Percentiles rank a stretch among this genome's conserved stretches.
Evolutionary conservation across 805 yeast species (phyloP).

Genomic region (Candida berthetii): DNA sequence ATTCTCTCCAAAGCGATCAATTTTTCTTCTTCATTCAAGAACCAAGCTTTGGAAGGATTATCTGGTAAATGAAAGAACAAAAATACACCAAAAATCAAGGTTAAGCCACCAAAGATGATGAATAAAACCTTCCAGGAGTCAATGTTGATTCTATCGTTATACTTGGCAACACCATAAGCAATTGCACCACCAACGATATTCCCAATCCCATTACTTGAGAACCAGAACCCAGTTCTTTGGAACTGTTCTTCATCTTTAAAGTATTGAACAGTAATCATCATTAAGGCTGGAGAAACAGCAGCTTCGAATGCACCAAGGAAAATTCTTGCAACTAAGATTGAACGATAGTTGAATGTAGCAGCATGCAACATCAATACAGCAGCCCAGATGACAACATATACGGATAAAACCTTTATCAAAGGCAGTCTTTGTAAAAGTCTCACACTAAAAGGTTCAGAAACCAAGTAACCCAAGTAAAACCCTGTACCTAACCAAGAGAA

Average conservation of each 20-base stretch:
- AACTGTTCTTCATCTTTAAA: slow-evolving; percentile 32
- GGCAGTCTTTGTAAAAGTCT: slow-evolving; percentile 28
- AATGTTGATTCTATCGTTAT: slow-evolving; percentile 21
- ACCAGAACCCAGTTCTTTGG: slow-evolving; percentile 33
- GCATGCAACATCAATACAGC: slow-evolving; percentile 27
- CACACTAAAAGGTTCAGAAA: slow-evolving; percentile 26
- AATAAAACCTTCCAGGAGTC: slow-evolving; percentile 47
- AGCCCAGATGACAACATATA: slow-evolving; percentile 30
- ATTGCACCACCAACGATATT: slow-evolving; percentile 38
- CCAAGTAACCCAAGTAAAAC: slow-evolving; percentile 29
- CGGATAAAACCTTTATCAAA: slow-evolving; percentile 27
- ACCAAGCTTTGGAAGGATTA: slow-evolving; percentile 34
- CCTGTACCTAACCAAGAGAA: slow-evolving; percentile 28
- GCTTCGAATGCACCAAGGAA: slow-evolving; percentile 1
- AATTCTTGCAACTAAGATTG: not conserved
- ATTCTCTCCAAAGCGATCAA: slow-evolving; percentile 33
- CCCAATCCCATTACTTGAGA: slow-evolving; percentile 37
- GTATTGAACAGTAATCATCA: slow-evolving; percentile 41
- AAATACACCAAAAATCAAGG: slow-evolving; percentile 36
- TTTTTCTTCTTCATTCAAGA: slow-evolving; percentile 31
- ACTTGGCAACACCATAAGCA: slow-evolving; percentile 36
- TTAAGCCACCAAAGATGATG: slow-evolving; percentile 45
- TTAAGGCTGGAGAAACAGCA: slow-evolving; percentile 16
- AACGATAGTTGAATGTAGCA: slow-evolving; percentile 8
- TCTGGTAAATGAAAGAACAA: slow-evolving; percentile 39